Evolutionary conservation across 805 yeast species (phyloP).

Genomic region (Yarrowia sp.): DNA sequence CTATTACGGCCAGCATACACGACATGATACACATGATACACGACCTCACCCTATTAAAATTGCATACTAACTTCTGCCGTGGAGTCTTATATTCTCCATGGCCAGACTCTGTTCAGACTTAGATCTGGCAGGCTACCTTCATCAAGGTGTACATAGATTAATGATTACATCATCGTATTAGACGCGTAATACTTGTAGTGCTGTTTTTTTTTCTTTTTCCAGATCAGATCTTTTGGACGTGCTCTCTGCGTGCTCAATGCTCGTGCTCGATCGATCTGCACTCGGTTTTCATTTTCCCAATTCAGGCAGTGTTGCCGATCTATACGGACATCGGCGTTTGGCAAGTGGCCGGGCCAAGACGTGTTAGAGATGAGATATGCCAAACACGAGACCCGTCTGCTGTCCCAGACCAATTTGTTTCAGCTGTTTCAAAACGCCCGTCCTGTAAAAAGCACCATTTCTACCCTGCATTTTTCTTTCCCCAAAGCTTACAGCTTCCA

Average conservation of each 20-base stretch:
- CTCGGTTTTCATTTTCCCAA: background rate
- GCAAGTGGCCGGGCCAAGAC: background rate
- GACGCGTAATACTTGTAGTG: too few relatives aligned
- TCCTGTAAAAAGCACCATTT: too few relatives aligned
- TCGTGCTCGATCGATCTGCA: background rate
- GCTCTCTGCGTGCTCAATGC: background rate
- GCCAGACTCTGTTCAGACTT: too few relatives aligned
- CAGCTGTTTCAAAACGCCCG: too few relatives aligned
- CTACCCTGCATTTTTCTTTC: too few relatives aligned
- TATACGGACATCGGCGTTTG: slow-evolving; percentile 5
- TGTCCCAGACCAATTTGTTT: too few relatives aligned
- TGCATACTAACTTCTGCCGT: too few relatives aligned
- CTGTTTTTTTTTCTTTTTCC: background rate
- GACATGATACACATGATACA: background rate
- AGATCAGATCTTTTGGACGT: background rate
- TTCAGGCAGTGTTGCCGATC: background rate
- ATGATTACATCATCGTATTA: background rate
- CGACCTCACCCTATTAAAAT: too few relatives aligned
- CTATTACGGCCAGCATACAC: background rate
- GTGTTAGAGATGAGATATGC: too few relatives aligned
- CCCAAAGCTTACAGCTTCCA: too few relatives aligned
- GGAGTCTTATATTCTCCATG: too few relatives aligned
- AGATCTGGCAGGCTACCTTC: background rate
- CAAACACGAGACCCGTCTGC: too few relatives aligned
- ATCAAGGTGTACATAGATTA: slow-evolving; percentile 8